phyloP scores from a whole-genome alignment of 2,329 filamentous ascomycete genomes.

The Aspergillus ustus region DNA sequence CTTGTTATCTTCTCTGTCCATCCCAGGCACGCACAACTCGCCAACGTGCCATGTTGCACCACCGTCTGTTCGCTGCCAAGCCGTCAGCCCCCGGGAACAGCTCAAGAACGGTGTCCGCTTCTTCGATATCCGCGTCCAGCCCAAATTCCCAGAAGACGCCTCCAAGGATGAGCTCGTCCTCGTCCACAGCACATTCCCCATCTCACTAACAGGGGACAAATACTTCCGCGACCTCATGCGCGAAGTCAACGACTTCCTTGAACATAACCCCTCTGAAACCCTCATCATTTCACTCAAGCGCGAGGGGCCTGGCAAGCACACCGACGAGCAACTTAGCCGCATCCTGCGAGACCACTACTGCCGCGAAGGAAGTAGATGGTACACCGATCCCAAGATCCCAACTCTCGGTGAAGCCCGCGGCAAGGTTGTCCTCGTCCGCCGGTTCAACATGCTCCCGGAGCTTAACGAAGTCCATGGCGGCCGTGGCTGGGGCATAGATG shows the following conservation, averaged over 20 bases:
- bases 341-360: slow-evolving; percentile 77
- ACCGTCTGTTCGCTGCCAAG: slow-evolving; percentile 92
- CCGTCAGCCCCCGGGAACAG: slow-evolving; percentile 75
- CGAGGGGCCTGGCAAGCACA: slow-evolving; percentile 81
- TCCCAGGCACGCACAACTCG: slow-evolving; percentile 95
- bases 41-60: slow-evolving; percentile 83
- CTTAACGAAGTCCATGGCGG: slow-evolving; percentile 52
- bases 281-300: slow-evolving; percentile 88
- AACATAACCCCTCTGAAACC: slow-evolving; percentile 77
- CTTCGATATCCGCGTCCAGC: slow-evolving; percentile 85
- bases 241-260: slow-evolving; percentile 75
- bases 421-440: slow-evolving; percentile 80
- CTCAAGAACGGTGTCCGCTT: slow-evolving; percentile 90
- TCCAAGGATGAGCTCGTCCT: slow-evolving; percentile 73
- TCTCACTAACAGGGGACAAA: slow-evolving; percentile 80
- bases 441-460: slow-evolving; percentile 68
- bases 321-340: slow-evolving; percentile 76
- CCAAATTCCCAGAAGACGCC: slow-evolving; percentile 59
- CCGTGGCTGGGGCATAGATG: slow-evolving; percentile 63
- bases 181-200: slow-evolving; percentile 88
- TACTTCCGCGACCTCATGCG: slow-evolving; percentile 75
- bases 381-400: slow-evolving; percentile 75
- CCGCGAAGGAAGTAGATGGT: slow-evolving; percentile 67
- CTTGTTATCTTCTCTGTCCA: slow-evolving; percentile 78
- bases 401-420: slow-evolving; percentile 78